Base-by-base conservation (phyloP, 441 rosid genomes). In the Arabidopsis lyrata region DNA sequence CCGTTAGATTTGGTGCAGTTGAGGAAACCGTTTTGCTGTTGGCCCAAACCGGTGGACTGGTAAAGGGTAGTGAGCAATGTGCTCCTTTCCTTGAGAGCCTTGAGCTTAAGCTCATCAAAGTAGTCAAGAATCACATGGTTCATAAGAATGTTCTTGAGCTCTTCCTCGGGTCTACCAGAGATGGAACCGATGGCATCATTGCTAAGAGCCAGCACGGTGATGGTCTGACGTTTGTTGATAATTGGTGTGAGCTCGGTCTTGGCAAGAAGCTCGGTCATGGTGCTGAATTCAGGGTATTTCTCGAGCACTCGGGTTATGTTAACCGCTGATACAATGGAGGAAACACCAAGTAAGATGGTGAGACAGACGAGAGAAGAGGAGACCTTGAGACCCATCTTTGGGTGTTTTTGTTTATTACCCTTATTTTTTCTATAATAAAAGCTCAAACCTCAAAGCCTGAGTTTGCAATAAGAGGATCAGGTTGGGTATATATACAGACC, bases 121-220 rank as follows among this genome's bases (percentile, higher is more conserved):
- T 89, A 95, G 79, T 95, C 99, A 24, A 94, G 95, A 53, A 94
- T 52, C 1, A 94, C 83, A 72, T 94, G 97, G 36, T 32, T 38
- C 80, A 86, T 87, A 63, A 94, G 73, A 63, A 90, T 77, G 32
- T 70, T 75, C 81, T 82, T 77, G 29, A 83, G 38, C 49, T 83
- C 76, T 13, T 87, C 92, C 6, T 20, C 12, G 2, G 86, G 66
- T 76, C 86, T 78, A 50, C 81, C 83, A 0, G 83, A 16, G 73
- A 91, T 72, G 27, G 69, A 67, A 10, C 81, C 76, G 2, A 88
- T 42, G n/a, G 86, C 73, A 36, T 71, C 75, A 38, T 92, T 87
- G 52, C 70, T 76, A 13, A 92, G 77, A 20, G 84, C 94, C 1
- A 94, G 88, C 41, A 94, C 68, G 32, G 99, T 92, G 77, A 89